These are phyloP conservation scores for Xylaria acuta DNA, from an alignment of 495 filamentous ascomycete genomes.

Conservation along the genomic window DNA sequence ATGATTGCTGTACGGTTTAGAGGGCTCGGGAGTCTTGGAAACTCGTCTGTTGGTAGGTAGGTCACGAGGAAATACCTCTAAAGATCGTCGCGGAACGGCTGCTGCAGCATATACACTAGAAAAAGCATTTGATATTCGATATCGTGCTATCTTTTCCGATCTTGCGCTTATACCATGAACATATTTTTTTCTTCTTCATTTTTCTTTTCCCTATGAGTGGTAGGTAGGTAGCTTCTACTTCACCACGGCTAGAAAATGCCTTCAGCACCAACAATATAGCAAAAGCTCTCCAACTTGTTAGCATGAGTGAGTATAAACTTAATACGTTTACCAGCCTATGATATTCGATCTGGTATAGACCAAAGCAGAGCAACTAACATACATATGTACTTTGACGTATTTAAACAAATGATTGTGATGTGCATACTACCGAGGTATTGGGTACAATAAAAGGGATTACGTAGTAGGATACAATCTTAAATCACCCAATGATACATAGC, in stretches of 20 bases:
- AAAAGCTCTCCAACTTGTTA: no score
- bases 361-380: not conserved
- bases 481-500: not conserved
- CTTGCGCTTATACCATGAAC: not conserved
- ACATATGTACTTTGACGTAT: not conserved
- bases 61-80: not conserved
- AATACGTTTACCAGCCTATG: not conserved
- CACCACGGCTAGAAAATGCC: not conserved
- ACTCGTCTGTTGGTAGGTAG: not conserved
- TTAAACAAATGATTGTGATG: not conserved
- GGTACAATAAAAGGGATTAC: not conserved
- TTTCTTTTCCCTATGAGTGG: not conserved
- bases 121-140: not conserved
- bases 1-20: not conserved
- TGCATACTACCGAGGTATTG: not conserved
- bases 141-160: not conserved
- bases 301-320: no score
- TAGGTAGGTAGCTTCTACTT: not conserved
- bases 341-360: not conserved
- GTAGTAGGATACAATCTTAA: not conserved
- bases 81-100: not conserved
- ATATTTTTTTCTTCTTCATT: not conserved
- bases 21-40: not conserved
- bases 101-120: not conserved
- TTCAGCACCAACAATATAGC: not conserved